Base-by-base conservation (phyloP, 2,329 filamentous ascomycete genomes). In the Aspergillus unguis region DNA sequence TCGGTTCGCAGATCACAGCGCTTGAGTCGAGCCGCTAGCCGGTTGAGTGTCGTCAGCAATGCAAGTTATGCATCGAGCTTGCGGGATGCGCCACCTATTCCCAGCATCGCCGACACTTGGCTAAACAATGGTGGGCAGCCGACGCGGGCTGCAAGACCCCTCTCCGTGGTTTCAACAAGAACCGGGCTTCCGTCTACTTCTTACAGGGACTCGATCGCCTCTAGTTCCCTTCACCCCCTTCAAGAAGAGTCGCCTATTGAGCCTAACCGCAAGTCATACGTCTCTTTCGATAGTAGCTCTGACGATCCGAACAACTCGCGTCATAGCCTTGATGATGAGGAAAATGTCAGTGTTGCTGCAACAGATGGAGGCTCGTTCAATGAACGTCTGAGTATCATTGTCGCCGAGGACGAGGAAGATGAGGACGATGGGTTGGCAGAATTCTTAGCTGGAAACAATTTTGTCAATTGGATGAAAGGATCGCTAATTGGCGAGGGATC, bases 401-500 rank as follows among this genome's bases (percentile, higher is more conserved):
- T 96, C 36, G 88, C 87, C 11, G 88, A 95, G 62, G 92, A 97
- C 65, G 92, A 91, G 32, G 92, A 96, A 68, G 94, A 95, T 64
- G 85, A 85, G 5, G 92, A 97, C 63, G 89, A 92, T 65, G 92
- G 94, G 63, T 80, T 97, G 25, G 85, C 87, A 62, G 92, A 92
- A 66, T 96, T 96, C 78, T 80, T 97, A 37, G 85, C 90, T 32
- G 90, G 90, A 58, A 90, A 96, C 67, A 95, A 90, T 6, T 97
- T 94, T 85, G 92, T 95, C 76, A 95, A 96, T 72, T 99, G 95
- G 89, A 97, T 99, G 91, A 96, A 97, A 77, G 94, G 94, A 66
- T 92, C 92, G 31, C 80, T 97, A 58, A 99, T 99, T 61, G 94
- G 94, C 31, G 91, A 96, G 73, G 94, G 94, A 58, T 96, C 92